These are phyloP conservation scores for Xylaria castorea DNA, from an alignment of 495 filamentous ascomycete genomes.

Conservation along the genomic window DNA sequence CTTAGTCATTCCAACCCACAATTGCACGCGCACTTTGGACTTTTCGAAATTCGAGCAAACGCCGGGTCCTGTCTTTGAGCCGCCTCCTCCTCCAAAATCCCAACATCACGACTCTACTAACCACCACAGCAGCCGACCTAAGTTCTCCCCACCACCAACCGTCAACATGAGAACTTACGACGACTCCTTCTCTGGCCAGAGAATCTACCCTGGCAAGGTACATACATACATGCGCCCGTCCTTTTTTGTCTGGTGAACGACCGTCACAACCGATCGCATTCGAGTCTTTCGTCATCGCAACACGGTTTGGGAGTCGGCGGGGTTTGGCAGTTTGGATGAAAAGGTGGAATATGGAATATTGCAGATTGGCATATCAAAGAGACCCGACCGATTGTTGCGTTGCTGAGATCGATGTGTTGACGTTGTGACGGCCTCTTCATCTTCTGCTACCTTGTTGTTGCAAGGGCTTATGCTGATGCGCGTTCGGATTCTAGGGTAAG, in stretches of 20 bases:
- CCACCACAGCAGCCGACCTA: constrained; percentile 39
- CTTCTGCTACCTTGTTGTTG: not conserved
- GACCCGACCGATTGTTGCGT: constrained; percentile 8
- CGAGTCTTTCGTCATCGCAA: constrained; percentile 18
- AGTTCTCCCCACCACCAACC: constrained; percentile 50
- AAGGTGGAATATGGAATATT: not conserved
- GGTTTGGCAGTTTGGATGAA: not conserved
- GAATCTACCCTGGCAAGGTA: constrained; percentile 99
- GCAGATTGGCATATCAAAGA: not conserved
- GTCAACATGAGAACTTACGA: constrained; percentile 97
- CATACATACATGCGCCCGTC: constrained; percentile 40
- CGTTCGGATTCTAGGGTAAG: constrained; percentile 72
- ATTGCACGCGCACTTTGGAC: constrained; percentile 43
- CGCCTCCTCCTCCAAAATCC: constrained; percentile 31
- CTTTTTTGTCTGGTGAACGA: constrained; percentile 16
- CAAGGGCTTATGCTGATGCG: constrained; percentile 31
- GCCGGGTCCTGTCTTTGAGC: constrained; percentile 30
- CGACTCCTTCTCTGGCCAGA: constrained; percentile 96
- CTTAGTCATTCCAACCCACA: constrained; percentile 45
- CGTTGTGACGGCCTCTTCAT: constrained; percentile 19
- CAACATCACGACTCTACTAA: constrained; percentile 38
- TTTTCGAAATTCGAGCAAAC: constrained; percentile 43
- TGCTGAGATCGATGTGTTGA: constrained; percentile 1
- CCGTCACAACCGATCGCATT: constrained; percentile 30
- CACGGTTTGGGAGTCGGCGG: not conserved